A percentile compares a stretch with the other conserved stretches of the same genome.
phyloP scores from a whole-genome alignment of 306 rosid genomes.

The Quillaja saponaria region DNA sequence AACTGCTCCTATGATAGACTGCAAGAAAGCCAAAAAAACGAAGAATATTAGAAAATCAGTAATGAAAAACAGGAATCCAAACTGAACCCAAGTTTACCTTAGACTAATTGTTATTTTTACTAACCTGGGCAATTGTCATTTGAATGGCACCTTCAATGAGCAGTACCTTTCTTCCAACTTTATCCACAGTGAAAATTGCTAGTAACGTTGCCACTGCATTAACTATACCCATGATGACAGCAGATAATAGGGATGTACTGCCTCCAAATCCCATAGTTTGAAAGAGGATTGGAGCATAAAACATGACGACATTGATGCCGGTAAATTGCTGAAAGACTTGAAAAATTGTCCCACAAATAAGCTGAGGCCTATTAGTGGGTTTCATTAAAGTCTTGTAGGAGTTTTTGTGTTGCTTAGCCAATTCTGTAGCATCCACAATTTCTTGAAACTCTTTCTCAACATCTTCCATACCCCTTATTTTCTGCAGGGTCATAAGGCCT shows the following conservation, averaged over 20 bases:
- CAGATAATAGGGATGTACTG: conserved; percentile 31
- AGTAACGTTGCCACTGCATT: conserved; percentile 26
- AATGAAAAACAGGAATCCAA: background rate
- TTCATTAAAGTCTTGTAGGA: conserved; percentile 22
- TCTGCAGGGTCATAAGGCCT: conserved; percentile 11
- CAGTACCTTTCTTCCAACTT: conserved; percentile 27
- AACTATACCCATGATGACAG: conserved; percentile 32
- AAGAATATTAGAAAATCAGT: background rate
- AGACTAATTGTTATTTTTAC: background rate
- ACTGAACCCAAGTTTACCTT: no score
- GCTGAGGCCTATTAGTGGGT: conserved; percentile 23
- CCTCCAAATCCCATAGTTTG: conserved; percentile 40
- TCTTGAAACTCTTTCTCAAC: conserved; percentile 26
- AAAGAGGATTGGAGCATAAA: conserved; percentile 41
- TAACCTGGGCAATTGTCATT: conserved; percentile 39
- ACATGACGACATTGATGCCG: conserved; percentile 43
- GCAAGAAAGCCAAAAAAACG: background rate
- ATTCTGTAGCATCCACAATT: conserved; percentile 12
- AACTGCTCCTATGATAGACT: conserved; percentile 17
- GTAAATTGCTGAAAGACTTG: conserved; percentile 44
- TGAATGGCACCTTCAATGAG: conserved; percentile 35
- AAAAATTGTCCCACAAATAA: conserved; percentile 4
- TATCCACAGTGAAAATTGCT: conserved; percentile 31
- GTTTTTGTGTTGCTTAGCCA: conserved; percentile 12
- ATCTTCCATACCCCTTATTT: conserved; percentile 30